phyloP scores from a whole-genome alignment of 148 eudicot species.

The Limonium bicolor region DNA sequence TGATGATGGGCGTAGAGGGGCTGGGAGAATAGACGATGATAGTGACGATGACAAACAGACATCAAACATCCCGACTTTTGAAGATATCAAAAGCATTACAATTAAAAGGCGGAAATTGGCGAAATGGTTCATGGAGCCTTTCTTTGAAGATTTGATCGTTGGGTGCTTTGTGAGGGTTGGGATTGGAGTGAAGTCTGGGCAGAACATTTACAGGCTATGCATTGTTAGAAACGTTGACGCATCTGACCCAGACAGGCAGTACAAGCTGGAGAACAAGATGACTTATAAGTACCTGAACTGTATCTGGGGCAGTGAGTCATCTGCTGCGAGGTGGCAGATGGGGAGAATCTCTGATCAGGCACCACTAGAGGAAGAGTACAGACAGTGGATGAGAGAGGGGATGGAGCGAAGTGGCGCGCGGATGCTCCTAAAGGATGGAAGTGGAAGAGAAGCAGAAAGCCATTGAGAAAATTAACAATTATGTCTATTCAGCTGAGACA shows the following conservation, averaged over 20 bases:
- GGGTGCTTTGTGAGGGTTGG: constrained; percentile 99
- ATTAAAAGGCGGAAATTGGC: constrained; percentile 66
- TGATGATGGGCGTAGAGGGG: constrained; percentile 57
- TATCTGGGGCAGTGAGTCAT: constrained; percentile 92
- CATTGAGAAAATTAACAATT: constrained; percentile 54
- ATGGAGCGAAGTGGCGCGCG: constrained; percentile 73
- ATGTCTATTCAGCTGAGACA: constrained; percentile 85
- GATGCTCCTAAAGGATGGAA: constrained; percentile 64
- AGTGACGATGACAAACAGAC: constrained; percentile 55
- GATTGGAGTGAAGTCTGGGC: constrained; percentile 72
- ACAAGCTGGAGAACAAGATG: constrained; percentile 84
- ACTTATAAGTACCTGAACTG: constrained; percentile 79
- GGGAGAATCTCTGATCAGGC: constrained; percentile 79
- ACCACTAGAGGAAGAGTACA: constrained; percentile 77
- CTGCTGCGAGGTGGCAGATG: constrained; percentile 99
- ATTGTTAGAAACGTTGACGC: constrained; percentile 74
- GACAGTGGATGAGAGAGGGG: constrained; percentile 75
- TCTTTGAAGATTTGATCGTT: constrained; percentile 85
- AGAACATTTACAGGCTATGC: constrained; percentile 68
- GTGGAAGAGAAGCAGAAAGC: constrained; percentile 72
- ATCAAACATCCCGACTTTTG: constrained; percentile 49
- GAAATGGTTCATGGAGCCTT: constrained; percentile 99
- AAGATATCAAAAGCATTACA: constrained; percentile 60
- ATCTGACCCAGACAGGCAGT: constrained; percentile 66
- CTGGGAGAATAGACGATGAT: constrained; percentile 45